A percentile compares a stretch with the other conserved stretches of the same genome.
phyloP scores from a whole-genome alignment of 495 filamentous ascomycete species.

The Schizothecium vesticola region DNA sequence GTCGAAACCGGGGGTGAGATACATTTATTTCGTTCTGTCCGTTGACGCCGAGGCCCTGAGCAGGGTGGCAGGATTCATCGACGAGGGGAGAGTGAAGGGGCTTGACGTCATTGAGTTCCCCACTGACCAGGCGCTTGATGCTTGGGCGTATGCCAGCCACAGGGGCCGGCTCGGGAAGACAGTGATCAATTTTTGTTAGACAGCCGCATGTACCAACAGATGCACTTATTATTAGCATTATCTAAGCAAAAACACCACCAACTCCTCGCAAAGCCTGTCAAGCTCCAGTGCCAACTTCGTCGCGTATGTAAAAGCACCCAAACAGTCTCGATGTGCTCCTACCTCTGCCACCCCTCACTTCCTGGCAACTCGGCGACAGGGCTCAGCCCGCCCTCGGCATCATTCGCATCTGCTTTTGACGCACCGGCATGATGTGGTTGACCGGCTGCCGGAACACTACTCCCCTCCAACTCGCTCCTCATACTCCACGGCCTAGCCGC shows the following conservation, averaged over 20 bases:
- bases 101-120: constrained; percentile 48
- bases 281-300: not conserved
- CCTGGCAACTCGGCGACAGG: constrained; percentile 19
- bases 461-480: constrained; percentile 24
- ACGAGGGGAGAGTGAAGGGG: constrained; percentile 37
- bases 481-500: constrained; percentile 20
- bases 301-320: not conserved
- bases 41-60: constrained; percentile 39
- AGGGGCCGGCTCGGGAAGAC: constrained; percentile 15
- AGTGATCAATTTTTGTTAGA: constrained; percentile 15
- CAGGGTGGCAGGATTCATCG: constrained; percentile 43
- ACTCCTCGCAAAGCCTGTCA: not conserved
- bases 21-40: constrained; percentile 47
- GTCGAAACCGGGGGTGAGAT: constrained; percentile 29
- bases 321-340: not conserved
- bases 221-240: not conserved
- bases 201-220: not conserved
- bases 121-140: constrained; percentile 43
- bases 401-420: not conserved
- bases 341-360: constrained; percentile 5
- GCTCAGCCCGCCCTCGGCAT: constrained; percentile 3
- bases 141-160: constrained; percentile 27
- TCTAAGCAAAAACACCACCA: not conserved
- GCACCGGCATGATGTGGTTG: not conserved
- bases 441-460: not conserved